Evolutionary conservation across 1,284 basidiomycete species (phyloP).

Genomic region (Veloboletus limbatus): DNA sequence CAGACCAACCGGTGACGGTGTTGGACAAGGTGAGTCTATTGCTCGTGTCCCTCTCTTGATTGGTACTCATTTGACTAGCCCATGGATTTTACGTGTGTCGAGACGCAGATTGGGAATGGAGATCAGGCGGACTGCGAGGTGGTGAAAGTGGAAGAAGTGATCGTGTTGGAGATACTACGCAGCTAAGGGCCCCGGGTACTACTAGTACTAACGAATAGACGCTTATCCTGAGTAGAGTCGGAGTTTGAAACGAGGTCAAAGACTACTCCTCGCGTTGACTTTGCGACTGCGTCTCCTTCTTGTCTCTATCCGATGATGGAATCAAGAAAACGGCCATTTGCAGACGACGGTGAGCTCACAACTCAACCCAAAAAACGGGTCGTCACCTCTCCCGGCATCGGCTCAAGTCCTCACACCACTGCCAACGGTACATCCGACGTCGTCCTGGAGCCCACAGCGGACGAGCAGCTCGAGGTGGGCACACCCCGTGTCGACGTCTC

Average conservation of each 20-base stretch:
- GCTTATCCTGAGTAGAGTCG: constrained; percentile 6
- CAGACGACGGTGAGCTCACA: constrained; percentile 50
- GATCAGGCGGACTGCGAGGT: constrained; percentile 76
- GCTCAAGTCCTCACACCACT: constrained; percentile 49
- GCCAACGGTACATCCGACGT: constrained; percentile 47
- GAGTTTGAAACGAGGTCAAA: constrained; percentile 21
- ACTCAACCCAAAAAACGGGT: constrained; percentile 64
- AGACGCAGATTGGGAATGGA: constrained; percentile 81
- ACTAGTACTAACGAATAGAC: no score
- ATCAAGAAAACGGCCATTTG: constrained; percentile 60
- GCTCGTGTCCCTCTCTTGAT: not conserved
- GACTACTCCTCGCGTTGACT: constrained; percentile 14
- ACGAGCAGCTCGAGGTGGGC: constrained; percentile 70
- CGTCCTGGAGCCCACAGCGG: constrained; percentile 52
- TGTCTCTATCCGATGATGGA: constrained; percentile 43
- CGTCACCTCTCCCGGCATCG: constrained; percentile 44
- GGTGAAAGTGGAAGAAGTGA: constrained; percentile 47
- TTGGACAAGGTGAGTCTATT: constrained; percentile 60
- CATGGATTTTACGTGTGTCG: constrained; percentile 79
- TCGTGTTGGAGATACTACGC: constrained; percentile 35
- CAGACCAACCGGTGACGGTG: constrained; percentile 85
- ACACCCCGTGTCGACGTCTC: constrained; percentile 23
- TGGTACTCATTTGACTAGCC: constrained; percentile 39
- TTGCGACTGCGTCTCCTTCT: constrained; percentile 14
- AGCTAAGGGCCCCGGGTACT: not conserved